Evolutionary conservation across 2,329 filamentous ascomycete genomes (phyloP).

Genomic region (Chrysoporthe deuterocubensis): DNA sequence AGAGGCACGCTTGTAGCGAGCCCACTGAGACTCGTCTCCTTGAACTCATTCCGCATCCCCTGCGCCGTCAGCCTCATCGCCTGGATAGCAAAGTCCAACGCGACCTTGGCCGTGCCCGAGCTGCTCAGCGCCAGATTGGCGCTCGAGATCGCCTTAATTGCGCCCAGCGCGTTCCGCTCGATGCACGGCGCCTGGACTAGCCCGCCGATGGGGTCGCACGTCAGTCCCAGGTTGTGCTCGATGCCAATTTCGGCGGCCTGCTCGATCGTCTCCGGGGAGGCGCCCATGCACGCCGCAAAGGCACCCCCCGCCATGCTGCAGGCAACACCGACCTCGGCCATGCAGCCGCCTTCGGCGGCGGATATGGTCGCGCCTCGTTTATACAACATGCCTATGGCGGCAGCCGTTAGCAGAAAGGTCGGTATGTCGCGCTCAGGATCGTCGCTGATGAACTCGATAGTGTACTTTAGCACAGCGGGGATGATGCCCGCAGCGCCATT

Average conservation of each 20-base stretch:
- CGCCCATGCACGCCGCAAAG: slow-evolving; percentile 56
- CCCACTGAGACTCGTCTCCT: slow-evolving; percentile 56
- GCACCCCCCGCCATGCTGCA: slow-evolving; percentile 57
- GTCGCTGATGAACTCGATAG: slow-evolving; percentile 54
- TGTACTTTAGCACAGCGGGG: slow-evolving; percentile 55
- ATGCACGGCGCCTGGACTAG: slow-evolving; percentile 57
- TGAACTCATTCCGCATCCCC: slow-evolving; percentile 58
- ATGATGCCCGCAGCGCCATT: slow-evolving; percentile 57
- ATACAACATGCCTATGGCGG: slow-evolving; percentile 57
- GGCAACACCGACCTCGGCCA: slow-evolving; percentile 58
- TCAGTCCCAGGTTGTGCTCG: slow-evolving; percentile 55
- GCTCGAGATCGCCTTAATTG: slow-evolving; percentile 55
- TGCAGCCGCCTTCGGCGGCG: slow-evolving; percentile 55
- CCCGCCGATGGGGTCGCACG: slow-evolving; percentile 55
- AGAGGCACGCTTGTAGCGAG: slow-evolving; percentile 55
- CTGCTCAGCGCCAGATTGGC: slow-evolving; percentile 54
- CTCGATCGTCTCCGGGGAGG: slow-evolving; percentile 53
- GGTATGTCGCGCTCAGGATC: slow-evolving; percentile 51
- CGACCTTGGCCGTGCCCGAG: slow-evolving; percentile 51
- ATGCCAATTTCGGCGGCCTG: slow-evolving; percentile 58
- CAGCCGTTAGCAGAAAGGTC: slow-evolving; percentile 53
- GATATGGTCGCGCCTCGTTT: slow-evolving; percentile 57
- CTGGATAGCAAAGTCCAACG: slow-evolving; percentile 54
- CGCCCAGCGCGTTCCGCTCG: slow-evolving; percentile 54
- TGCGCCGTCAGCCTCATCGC: slow-evolving; percentile 55